These are phyloP conservation scores for Stachybotrys echinatus DNA, from an alignment of 2,329 filamentous ascomycete species.

Conservation along the genomic window DNA sequence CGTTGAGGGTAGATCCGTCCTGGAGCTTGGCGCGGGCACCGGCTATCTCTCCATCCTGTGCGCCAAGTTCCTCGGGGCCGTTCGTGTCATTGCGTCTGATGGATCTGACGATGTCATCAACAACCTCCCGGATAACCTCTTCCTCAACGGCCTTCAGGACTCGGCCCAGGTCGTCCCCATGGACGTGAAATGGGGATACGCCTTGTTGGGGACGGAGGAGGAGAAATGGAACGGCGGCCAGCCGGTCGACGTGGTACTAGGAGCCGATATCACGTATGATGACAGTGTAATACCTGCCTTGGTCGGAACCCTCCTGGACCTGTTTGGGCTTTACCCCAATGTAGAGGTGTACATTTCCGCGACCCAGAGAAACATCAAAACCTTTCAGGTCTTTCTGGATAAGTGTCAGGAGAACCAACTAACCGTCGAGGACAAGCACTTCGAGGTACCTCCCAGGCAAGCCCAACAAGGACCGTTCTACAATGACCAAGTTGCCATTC, in stretches of 20 bases:
- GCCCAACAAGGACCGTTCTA: constrained; percentile 61
- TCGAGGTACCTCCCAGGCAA: constrained; percentile 27
- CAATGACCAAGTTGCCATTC: constrained; percentile 52
- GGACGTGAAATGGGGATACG: constrained; percentile 61
- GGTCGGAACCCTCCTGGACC: constrained; percentile 56
- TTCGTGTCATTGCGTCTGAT: constrained; percentile 63
- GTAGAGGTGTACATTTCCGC: constrained; percentile 62
- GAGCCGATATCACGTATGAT: constrained; percentile 78
- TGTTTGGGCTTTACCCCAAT: constrained; percentile 51
- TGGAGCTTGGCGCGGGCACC: constrained; percentile 74
- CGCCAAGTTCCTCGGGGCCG: constrained; percentile 57
- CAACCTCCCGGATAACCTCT: constrained; percentile 61
- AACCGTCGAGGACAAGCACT: constrained; percentile 36
- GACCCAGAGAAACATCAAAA: constrained; percentile 65
- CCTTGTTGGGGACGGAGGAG: constrained; percentile 53
- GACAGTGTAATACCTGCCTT: constrained; percentile 56
- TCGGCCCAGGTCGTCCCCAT: constrained; percentile 39
- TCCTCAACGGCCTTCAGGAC: constrained; percentile 59
- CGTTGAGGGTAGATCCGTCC: constrained; percentile 50
- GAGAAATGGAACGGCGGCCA: constrained; percentile 41
- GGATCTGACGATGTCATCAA: constrained; percentile 69
- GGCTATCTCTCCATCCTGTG: constrained; percentile 72
- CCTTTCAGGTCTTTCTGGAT: constrained; percentile 59
- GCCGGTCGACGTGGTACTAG: constrained; percentile 60
- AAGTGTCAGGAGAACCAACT: constrained; percentile 48